Evolutionary conservation across 148 eudicot genomes (phyloP), one percentile per base, ranked within the genome.

Genomic region (Bassia scoparia): DNA sequence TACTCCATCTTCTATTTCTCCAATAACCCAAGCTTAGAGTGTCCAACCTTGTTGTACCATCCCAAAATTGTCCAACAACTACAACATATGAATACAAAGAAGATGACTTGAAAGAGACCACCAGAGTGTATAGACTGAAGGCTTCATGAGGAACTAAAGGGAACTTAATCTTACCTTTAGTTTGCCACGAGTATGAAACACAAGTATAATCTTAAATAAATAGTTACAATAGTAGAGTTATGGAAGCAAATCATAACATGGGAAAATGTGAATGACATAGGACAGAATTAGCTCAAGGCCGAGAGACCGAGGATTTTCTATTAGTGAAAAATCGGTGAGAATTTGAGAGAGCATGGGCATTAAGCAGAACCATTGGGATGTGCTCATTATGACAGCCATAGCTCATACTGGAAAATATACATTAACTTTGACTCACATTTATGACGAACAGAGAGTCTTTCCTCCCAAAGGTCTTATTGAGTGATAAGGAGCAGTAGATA

Each of bases 51-150:
- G 48, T 9, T 16, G 30, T 31, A 63, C 5, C 68, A 38, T 37
- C 68, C 68, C 48, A 34, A 38, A 63, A 8, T 20, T 35, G 29
- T 38, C 68, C 44, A 35, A 9, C 37, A 37, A 12, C 68, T 63
- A 37, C 46, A 63, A 35, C 37, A 33, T 46, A 38, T 37, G 23
- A 18, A 31, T 61, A 20, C 41, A 61, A 34, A 61, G 21, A 61
- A 61, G 65, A 20, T 61, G 34, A 61, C 66, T 20, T 17, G 43
- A 61, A 34, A 61, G 24, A 61, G 14, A 5, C 43, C 66, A 61
- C 66, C 43, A 61, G 11, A 34, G 31, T 61, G 43, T 20, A 61
- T 61, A 61, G 43, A 61, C 66, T 18, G 21, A 61, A 17, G 66
- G 43, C 26, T 35, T 34, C 20, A 61, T 61, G 66, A 31, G 43